Base-by-base conservation (phyloP, 371 early-diverging fungal genomes). In the Mucor ambiguus region DNA sequence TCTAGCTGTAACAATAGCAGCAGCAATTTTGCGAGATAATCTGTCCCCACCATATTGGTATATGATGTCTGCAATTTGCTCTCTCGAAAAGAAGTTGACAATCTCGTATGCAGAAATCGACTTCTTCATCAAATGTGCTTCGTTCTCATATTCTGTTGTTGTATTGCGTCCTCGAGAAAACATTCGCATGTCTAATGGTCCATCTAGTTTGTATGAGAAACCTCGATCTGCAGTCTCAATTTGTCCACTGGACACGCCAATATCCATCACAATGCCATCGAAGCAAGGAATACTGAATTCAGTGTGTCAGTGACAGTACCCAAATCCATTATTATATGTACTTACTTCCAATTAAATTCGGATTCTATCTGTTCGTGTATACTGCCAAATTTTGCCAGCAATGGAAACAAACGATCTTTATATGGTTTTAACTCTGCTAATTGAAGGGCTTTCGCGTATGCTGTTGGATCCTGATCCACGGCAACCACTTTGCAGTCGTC, bases 211-310 rank as follows among this genome's bases (percentile, higher is more conserved):
- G 67, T 87, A 89, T 1, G 91, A 89, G 67, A 93, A 92, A 24
- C 93, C 93, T 44, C 92, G 83, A 20, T 68, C 64, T 20, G 88
- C 70, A 5, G 85, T 81, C 64, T 88, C 88, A 22, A 84, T 75
- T 60, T 87, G 88, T 35, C 82, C 83, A 64, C 86, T 85, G 41
- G 86, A 87, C 6, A 93, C 83, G 46, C 93, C 92, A 62, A 93
- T 85, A 67, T 93, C 93, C 72, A 90, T 86, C 14, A 92, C 79
- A 41, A 90, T 84, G 12, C 92, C 93, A 76, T 89, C 88, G 43
- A 89, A 76, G 56, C 82, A 83, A 9, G 79, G 80, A 1, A 59
- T 18, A 11, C 81, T 83, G 57, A 18, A 30, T 1, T 5, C 8
- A 41, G 44, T 28, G 26, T 37, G 10, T 46, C 11, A 46, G 9